Evolutionary conservation across 192 early-diverging fungal genomes (phyloP).

Genomic region (Spinellus fusiger): DNA sequence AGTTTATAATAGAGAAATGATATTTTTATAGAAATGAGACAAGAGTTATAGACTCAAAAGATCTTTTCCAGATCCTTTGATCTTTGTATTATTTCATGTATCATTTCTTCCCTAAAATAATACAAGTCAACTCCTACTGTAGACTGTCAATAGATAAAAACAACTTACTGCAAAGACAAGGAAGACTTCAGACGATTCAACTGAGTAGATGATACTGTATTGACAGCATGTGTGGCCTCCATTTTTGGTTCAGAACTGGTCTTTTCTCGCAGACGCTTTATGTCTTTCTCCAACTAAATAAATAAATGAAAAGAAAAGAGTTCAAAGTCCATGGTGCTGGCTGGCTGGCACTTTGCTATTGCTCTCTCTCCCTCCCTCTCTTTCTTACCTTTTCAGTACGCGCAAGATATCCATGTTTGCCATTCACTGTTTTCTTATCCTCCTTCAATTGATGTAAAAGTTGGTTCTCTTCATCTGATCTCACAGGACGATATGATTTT

Average conservation of each 20-base stretch:
- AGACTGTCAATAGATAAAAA: neutral
- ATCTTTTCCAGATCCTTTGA: too few relatives aligned
- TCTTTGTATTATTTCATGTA: neutral
- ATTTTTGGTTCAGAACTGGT: neutral
- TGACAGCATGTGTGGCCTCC: neutral
- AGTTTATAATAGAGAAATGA: too few relatives aligned
- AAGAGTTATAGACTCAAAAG: too few relatives aligned
- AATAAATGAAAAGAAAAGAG: neutral
- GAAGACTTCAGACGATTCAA: neutral
- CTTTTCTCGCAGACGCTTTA: neutral
- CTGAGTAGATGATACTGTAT: neutral
- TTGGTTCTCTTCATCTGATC: slow-evolving; percentile 51
- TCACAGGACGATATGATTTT: slow-evolving; percentile 51
- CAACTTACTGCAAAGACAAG: neutral
- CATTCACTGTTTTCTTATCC: slow-evolving; percentile 7
- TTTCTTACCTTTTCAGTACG: slow-evolving; percentile 11
- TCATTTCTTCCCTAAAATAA: neutral
- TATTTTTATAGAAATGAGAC: too few relatives aligned
- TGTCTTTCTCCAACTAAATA: slow-evolving; percentile 2
- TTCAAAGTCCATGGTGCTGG: too few relatives aligned
- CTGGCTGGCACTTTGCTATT: neutral
- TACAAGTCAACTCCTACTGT: neutral
- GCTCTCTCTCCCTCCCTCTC: neutral
- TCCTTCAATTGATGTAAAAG: slow-evolving; percentile 38
- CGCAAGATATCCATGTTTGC: slow-evolving; percentile 7